Base-by-base conservation (phyloP, 108 stramenopile species). In the Aurantiochytrium sp. region DNA sequence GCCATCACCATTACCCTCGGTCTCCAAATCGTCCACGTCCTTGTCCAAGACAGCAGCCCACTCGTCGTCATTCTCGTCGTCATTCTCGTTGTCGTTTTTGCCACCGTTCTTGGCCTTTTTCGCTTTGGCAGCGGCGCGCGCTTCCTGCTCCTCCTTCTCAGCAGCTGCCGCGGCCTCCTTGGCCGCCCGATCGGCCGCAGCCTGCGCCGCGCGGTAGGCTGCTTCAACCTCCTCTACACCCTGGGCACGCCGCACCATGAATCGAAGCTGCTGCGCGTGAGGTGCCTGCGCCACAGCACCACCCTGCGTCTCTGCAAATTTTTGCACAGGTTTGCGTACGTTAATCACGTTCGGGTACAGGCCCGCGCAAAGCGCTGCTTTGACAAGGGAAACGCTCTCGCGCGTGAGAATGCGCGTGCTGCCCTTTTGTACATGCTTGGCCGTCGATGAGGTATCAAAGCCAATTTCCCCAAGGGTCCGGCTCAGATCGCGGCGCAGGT, bases 271-370 rank as follows among this genome's bases (percentile, higher is more conserved):
- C 25, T 90, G 76, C 58, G 58, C 47, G 60, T 47, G 51, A 6
- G 73, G 58, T 5, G 29, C 83, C 29, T 58, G 18, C 18, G 87
- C 35, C 43, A 72, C 89, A 18, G 88, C 55, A 18, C 89, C 89
- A 10, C 18, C 58, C 23, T 51, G n/a, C 0, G 59, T 59, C 8
- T 88, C 59, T 16, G 89, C 87, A n/a, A 47, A 90, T 5, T 90
- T 58, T 25, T 44, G 44, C 6, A 10, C 28, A 5, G 89, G 89
- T 8, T 35, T 42, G 21, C 89, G 88, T 35, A 90, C 83, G 49
- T 87, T 90, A 58, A 91, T 91, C 8, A 93, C 92, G 60, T 93
- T 91, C 59, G 93, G 93, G 90, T 93, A 93, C 29, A 93, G 76
- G 0, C 93, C 93, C 5, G 92, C 92, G 59, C 90, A 89, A 21